Base-by-base conservation (phyloP, 108 stramenopile genomes). In the Asterionellopsis glacialis region DNA sequence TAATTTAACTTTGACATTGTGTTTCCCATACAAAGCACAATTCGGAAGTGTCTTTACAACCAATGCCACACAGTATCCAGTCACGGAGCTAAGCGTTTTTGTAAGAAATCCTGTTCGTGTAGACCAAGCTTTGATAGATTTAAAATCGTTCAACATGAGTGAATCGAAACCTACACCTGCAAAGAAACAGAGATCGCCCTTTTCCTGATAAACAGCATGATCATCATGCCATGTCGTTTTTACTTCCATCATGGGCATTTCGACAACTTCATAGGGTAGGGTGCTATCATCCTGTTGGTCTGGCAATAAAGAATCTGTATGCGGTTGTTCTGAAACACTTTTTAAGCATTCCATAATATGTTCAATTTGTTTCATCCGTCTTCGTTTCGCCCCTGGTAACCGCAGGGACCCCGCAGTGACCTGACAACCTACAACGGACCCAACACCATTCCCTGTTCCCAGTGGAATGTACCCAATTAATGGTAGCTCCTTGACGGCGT, bases 161-260 rank as follows among this genome's bases (percentile, higher is more conserved):
- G 80, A 79, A 45, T 89, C 87, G 56, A 81, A 85, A 12, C 87
- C 87, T 13, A 72, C 55, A 25, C 87, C 87, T 22, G 84, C 87
- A 69, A 89, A 83, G 81, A 86, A 86, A 67, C 84, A 85, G 18
- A 83, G 61, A 25, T 83, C 76, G 40, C 72, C 70, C 49, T 66
- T 75, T 11, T 64, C 33, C 13, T 61, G 13, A 10, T 55, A 22
- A 11, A 28, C 52, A 26, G 38, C 11, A n/a, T 59, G n/a, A 40
- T 64, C 55, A 21, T 66, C 49, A 14, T 33, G 14, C 26, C 65
- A 64, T 22, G 43, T 50, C 48, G 59, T 69, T 26, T 53, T 63
- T 1, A 86, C 76, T 67, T 81, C 67, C 61, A 86, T 74, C 67
- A 86, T 44, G 15, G 81, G 81, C 67, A 82, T 42, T 56, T 86